phyloP scores from a whole-genome alignment of 345 rosid genomes.

The Adansonia digitata region DNA sequence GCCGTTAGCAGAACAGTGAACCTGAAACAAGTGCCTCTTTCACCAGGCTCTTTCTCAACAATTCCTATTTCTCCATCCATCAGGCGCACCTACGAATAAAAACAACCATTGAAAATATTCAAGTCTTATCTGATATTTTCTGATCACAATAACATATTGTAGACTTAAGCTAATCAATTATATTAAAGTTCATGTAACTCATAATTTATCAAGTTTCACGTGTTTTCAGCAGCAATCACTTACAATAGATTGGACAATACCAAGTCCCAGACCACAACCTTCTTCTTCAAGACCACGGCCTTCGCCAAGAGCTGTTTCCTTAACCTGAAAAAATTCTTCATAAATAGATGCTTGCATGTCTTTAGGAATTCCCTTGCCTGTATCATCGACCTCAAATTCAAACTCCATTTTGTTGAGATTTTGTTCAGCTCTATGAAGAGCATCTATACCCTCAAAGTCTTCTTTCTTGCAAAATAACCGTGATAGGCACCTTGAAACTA shows the following conservation, averaged over 20 bases:
- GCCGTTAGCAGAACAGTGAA: conserved; percentile 49
- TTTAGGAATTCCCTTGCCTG: conserved; percentile 72
- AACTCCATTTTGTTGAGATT: conserved; percentile 40
- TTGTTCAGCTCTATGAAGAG: conserved; percentile 18
- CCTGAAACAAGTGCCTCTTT: conserved; percentile 72
- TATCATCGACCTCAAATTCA: conserved; percentile 71
- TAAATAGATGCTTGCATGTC: conserved; percentile 59
- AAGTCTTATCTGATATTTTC: neutral
- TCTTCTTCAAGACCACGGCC: conserved; percentile 34
- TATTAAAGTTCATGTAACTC: neutral
- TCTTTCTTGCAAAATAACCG: conserved; percentile 25
- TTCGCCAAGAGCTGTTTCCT: conserved; percentile 36
- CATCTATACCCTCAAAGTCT: conserved; percentile 18
- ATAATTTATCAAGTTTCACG: neutral
- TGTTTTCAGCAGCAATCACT: too few species aligned
- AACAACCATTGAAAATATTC: neutral
- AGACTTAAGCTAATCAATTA: too few species aligned
- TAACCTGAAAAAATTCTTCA: conserved; percentile 72
- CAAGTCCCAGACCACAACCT: conserved; percentile 87
- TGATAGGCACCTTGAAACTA: conserved; percentile 18
- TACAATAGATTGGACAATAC: conserved; percentile 85
- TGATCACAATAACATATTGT: neutral
- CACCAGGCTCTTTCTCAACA: conserved; percentile 45
- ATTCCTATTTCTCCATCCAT: conserved; percentile 83
- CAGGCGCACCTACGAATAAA: conserved; percentile 47